Conservation (phyloP, 2,329 filamentous ascomycete species). For the Aspergillus sp. region DNA sequence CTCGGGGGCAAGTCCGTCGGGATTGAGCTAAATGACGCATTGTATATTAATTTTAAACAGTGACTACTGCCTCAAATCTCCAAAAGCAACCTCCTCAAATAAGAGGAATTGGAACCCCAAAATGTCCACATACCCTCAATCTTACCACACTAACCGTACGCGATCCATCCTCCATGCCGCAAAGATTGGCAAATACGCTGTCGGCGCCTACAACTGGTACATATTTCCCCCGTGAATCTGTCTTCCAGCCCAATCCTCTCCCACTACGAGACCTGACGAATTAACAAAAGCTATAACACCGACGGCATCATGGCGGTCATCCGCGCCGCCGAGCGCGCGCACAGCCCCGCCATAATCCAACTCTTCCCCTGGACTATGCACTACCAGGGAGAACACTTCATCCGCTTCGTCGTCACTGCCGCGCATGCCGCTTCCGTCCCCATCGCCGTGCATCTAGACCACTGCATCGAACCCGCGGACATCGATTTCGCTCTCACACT, state of each 20-base stretch:
- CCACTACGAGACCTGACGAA: background rate
- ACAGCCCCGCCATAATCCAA: constrained; percentile 66
- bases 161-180: constrained; percentile 55
- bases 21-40: too few relatives aligned
- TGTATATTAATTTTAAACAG: too few relatives aligned
- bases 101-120: too few relatives aligned
- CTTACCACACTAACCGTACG: constrained; percentile 1
- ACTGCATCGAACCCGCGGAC: constrained; percentile 59
- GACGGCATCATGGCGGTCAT: constrained; percentile 67
- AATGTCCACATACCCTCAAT: too few relatives aligned
- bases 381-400: constrained; percentile 58
- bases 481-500: constrained; percentile 57
- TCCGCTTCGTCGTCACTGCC: constrained; percentile 53
- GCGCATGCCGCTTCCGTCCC: constrained; percentile 57
- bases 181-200: constrained; percentile 54
- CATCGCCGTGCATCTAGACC: constrained; percentile 63
- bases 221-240: constrained; percentile 24
- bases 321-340: constrained; percentile 64
- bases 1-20: too few relatives aligned
- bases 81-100: too few relatives aligned
- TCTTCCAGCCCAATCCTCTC: too few relatives aligned
- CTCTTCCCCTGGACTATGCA: constrained; percentile 71
- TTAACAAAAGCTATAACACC: constrained; percentile 57
- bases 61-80: too few relatives aligned
- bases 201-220: constrained; percentile 46